phyloP scores from a whole-genome alignment of 805 yeast species.

The Phaffomyces antillensis region DNA sequence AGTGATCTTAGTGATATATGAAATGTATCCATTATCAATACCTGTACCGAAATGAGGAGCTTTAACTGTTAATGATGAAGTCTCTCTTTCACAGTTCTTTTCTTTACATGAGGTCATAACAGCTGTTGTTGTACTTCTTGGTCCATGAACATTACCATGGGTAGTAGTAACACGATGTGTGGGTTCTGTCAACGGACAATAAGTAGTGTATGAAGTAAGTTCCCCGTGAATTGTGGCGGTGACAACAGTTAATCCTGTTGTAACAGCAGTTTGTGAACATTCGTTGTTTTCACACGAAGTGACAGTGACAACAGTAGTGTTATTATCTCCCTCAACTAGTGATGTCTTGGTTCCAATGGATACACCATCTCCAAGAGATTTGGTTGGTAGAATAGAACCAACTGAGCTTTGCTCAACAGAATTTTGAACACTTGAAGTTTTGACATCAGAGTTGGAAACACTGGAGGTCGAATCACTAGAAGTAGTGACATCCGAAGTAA shows the following conservation, averaged over 20 bases:
- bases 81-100: too few relatives aligned
- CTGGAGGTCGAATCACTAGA: background rate
- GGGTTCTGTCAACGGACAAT: background rate
- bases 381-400: background rate
- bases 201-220: background rate
- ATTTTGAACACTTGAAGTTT: background rate
- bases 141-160: background rate
- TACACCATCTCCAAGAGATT: background rate
- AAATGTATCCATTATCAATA: background rate
- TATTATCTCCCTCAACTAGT: background rate
- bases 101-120: too few relatives aligned
- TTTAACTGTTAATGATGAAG: too few relatives aligned
- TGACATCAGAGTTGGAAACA: background rate
- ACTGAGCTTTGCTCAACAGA: background rate
- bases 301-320: background rate
- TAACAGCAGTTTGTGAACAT: background rate
- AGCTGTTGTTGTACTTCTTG: background rate
- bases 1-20: background rate
- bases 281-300: conserved; percentile 1
- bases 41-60: background rate
- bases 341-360: background rate
- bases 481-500: background rate
- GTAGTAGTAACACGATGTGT: too few relatives aligned
- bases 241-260: background rate
- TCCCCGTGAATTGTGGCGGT: background rate